phyloP scores from a whole-genome alignment of 2,329 filamentous ascomycete species.

The Calonectria montana region DNA sequence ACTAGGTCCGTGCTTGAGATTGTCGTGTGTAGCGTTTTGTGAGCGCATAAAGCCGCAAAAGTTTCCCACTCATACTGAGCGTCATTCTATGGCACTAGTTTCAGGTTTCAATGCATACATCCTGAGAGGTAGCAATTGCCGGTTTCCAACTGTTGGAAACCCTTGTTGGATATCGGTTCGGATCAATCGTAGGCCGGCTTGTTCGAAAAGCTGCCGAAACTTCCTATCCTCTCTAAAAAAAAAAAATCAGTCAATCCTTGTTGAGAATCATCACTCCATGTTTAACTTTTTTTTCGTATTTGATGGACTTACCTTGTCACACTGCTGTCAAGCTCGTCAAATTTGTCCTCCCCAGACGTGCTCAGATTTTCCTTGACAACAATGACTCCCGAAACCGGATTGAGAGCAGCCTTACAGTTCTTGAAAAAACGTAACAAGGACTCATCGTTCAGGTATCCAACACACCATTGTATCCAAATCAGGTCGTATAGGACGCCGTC shows the following conservation, averaged over 20 bases:
- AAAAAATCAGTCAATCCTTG: background rate
- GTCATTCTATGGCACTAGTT: background rate
- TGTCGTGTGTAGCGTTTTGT: too few species aligned
- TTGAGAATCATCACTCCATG: background rate
- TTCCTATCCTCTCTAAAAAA: background rate
- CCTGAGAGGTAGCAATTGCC: background rate
- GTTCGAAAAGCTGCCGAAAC: background rate
- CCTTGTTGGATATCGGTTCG: background rate
- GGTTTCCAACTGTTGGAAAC: background rate
- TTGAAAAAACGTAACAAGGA: constrained; percentile 76
- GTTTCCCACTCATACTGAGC: background rate
- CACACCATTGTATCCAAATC: constrained; percentile 93
- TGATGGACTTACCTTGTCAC: constrained; percentile 70
- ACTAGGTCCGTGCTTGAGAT: too few species aligned
- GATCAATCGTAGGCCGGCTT: background rate
- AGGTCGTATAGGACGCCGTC: constrained; percentile 73
- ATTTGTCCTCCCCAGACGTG: constrained; percentile 71
- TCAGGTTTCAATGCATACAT: background rate
- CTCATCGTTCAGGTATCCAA: constrained; percentile 81
- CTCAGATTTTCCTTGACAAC: constrained; percentile 77
- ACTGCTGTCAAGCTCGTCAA: constrained; percentile 79
- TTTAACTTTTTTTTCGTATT: too few species aligned
- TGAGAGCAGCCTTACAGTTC: constrained; percentile 63
- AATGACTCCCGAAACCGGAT: constrained; percentile 43
- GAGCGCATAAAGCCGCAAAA: too few species aligned